phyloP scores from a whole-genome alignment of 805 yeast genomes.

The Metschnikowia shivogae region DNA sequence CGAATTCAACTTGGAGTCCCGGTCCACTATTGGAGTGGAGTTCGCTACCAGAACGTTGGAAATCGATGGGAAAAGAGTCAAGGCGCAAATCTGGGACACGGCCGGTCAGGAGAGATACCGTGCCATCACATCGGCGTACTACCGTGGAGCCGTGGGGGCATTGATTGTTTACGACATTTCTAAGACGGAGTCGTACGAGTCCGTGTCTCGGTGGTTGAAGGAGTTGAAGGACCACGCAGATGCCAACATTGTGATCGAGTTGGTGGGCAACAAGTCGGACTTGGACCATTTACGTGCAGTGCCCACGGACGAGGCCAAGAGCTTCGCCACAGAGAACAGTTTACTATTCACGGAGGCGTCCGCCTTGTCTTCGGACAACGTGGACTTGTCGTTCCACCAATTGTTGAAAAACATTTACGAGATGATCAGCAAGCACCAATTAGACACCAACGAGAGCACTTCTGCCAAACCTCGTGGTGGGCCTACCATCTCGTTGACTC shows the following conservation, averaged over 20 bases:
- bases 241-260: constrained; percentile 90
- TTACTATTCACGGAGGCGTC: constrained; percentile 93
- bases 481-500: constrained; percentile 88
- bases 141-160: constrained; percentile 98
- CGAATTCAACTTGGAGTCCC: constrained; percentile 90
- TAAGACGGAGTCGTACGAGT: constrained; percentile 81
- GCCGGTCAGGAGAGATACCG: constrained; percentile 99
- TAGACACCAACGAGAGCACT: constrained; percentile 71
- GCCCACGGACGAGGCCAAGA: constrained; percentile 95
- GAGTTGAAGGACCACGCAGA: constrained; percentile 90
- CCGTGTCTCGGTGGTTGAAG: constrained; percentile 83
- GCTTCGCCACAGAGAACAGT: constrained; percentile 88
- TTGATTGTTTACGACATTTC: constrained; percentile 92
- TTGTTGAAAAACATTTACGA: constrained; percentile 90
- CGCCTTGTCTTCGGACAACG: constrained; percentile 91
- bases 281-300: constrained; percentile 91
- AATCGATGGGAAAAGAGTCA: constrained; percentile 76
- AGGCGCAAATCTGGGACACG: constrained; percentile 97
- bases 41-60: constrained; percentile 95
- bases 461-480: constrained; percentile 68
- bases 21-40: constrained; percentile 96
- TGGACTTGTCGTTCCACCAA: constrained; percentile 90
- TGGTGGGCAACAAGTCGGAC: constrained; percentile 91
- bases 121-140: constrained; percentile 95
- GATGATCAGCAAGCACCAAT: constrained; percentile 89